These are phyloP conservation scores for Rhodotorula sp. DNA, from an alignment of 1,284 basidiomycete genomes.

Conservation along the genomic window DNA sequence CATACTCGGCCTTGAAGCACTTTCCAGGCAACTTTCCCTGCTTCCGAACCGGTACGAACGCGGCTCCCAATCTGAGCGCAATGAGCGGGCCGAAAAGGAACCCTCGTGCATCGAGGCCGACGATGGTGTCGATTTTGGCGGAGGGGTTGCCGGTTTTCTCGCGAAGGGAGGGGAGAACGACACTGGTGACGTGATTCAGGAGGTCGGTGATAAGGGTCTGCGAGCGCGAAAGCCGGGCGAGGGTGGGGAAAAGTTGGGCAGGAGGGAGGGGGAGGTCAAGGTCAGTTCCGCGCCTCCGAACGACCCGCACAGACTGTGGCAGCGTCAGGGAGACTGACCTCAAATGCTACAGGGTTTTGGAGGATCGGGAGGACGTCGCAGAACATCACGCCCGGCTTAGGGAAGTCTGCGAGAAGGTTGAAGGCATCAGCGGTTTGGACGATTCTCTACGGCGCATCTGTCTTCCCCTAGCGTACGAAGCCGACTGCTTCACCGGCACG, in stretches of 20 bases:
- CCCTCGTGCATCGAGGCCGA: conserved; percentile 80
- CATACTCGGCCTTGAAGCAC: conserved; percentile 73
- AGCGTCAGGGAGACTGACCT: conserved; percentile 49
- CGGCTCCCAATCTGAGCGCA: conserved; percentile 78
- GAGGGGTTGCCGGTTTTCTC: conserved; percentile 47
- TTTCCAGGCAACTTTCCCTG: conserved; percentile 88
- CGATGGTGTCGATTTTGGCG: conserved; percentile 86
- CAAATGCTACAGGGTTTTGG: conserved; percentile 76
- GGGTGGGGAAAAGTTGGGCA: too few relatives aligned
- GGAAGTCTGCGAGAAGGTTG: conserved; percentile 13
- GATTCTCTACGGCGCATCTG: too few relatives aligned
- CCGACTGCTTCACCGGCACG: too few relatives aligned
- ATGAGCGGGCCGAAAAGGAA: conserved; percentile 93
- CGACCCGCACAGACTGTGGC: not conserved
- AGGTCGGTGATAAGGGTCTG: conserved; percentile 82
- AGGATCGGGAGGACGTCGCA: conserved; percentile 90
- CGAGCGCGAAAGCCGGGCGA: not conserved
- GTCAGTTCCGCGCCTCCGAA: not conserved
- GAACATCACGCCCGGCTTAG: conserved; percentile 59
- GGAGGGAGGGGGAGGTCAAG: not conserved
- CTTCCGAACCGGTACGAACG: conserved; percentile 96
- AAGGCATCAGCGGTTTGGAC: too few relatives aligned
- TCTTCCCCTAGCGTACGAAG: too few relatives aligned
- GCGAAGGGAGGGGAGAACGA: conserved; percentile 60
- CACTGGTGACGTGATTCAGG: conserved; percentile 77